phyloP scores from a whole-genome alignment of 1,284 basidiomycete species.

The Naganishia albida region DNA sequence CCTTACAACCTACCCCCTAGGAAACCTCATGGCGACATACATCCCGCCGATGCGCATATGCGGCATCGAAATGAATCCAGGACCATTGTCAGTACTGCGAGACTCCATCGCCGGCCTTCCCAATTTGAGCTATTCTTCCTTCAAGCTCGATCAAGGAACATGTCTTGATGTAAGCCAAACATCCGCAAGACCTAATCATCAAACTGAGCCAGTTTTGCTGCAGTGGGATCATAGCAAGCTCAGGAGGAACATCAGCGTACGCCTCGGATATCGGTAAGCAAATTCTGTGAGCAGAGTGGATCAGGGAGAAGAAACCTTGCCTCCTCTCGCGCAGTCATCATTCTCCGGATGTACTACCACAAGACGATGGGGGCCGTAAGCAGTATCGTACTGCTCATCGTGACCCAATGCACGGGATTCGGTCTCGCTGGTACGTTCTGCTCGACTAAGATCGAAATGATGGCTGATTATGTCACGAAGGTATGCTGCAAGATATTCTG shows the following conservation, averaged over 20 bases:
- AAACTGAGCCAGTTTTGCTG: not conserved
- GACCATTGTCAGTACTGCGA: constrained; percentile 56
- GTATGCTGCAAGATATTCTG: constrained; percentile 53
- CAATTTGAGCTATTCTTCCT: not conserved
- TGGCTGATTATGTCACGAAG: constrained; percentile 34
- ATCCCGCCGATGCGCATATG: constrained; percentile 48
- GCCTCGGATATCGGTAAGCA: constrained; percentile 51
- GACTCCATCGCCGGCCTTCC: not conserved
- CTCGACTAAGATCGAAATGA: not conserved
- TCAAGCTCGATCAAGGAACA: constrained; percentile 34
- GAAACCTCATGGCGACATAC: constrained; percentile 51
- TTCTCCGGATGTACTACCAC: constrained; percentile 55
- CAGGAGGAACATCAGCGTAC: constrained; percentile 55
- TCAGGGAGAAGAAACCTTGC: too few species aligned
- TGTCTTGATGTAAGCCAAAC: constrained; percentile 31
- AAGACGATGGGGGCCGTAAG: constrained; percentile 48
- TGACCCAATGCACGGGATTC: constrained; percentile 60
- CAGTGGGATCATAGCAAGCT: constrained; percentile 54
- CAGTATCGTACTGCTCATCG: constrained; percentile 60
- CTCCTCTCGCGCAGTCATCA: constrained; percentile 47
- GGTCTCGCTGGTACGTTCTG: constrained; percentile 55
- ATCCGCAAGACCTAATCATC: not conserved
- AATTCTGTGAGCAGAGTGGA: too few species aligned
- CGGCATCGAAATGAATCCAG: constrained; percentile 56
- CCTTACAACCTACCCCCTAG: constrained; percentile 56